Evolutionary conservation across 2,329 filamentous ascomycete species (phyloP), one percentile per base, ranked within the genome.

Genomic region (Sclerotinia minor): DNA sequence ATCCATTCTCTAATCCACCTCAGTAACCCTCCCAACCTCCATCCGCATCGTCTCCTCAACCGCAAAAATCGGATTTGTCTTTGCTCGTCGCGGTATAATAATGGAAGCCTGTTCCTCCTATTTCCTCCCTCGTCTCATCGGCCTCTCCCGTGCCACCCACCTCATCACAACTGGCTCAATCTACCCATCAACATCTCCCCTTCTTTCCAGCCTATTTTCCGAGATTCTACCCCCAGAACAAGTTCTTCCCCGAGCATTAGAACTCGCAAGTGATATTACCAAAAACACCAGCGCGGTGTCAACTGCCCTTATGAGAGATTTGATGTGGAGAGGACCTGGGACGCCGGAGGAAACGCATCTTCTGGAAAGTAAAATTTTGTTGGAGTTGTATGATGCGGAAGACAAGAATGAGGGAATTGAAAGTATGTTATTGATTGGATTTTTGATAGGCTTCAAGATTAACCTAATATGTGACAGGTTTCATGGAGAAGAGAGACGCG

Each of bases 31-130:
- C 5, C 81, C 86, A 1, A 83, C 83, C 64, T 81, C 80, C 60
- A 80, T 85, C 64, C 80, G 83, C 41, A 68, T 89, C 70, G 85
- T 81, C 52, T 86, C 84, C 71, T 76, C 79, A 52, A 78, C 80
- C 15, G 87, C 89, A 2, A 90, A 89, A 75, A 84, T 92, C 70
- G 90, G 90, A 64, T 91, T 92, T 75, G 89, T 92, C 24, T 94
- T 93, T 77, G 83, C 84, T 32, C 84, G 89, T 35, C 83, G 90
- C 54, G 90, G 90, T 1, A 82, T 93, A 73, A 82, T 87, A 69
- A 89, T 91, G 85, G 91, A 94, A 78, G 89, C 88, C 0, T 89
- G 85, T 75, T 87, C 84, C 63, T 88, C 86, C 11, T 93, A 85
- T 78, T 93, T 91, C 80, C 81, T 93, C 47, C 90, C 90, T 2